A percentile compares a stretch with the other conserved stretches of the same genome.
Evolutionary conservation across 2,329 filamentous ascomycete genomes (phyloP).

Genomic region (Aspergillus sp.): DNA sequence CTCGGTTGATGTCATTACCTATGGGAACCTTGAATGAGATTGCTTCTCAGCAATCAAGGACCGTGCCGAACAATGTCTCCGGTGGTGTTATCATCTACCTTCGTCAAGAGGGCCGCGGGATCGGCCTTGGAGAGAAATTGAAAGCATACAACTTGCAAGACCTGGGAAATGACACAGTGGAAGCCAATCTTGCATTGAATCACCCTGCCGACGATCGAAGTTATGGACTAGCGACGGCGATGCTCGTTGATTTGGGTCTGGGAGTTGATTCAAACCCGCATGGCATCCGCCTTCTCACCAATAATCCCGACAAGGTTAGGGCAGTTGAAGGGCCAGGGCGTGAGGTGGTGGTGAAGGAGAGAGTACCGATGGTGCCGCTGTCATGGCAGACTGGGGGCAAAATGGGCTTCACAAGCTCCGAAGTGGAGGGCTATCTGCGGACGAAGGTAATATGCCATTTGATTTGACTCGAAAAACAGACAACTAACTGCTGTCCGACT

Average conservation of each 20-base stretch:
- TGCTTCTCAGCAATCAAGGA: slow-evolving; percentile 31
- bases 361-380: slow-evolving; percentile 93
- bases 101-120: slow-evolving; percentile 92
- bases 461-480: not conserved
- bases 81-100: slow-evolving; percentile 96
- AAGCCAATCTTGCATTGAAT: slow-evolving; percentile 86
- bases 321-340: slow-evolving; percentile 90
- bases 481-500: slow-evolving; percentile 15
- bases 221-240: slow-evolving; percentile 95
- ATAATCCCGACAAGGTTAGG: slow-evolving; percentile 95
- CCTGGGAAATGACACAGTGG: slow-evolving; percentile 94
- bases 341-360: slow-evolving; percentile 84
- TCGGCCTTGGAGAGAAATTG: slow-evolving; percentile 91
- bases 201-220: slow-evolving; percentile 94
- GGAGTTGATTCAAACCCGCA: slow-evolving; percentile 64
- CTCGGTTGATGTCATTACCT: slow-evolving; percentile 82
- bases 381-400: slow-evolving; percentile 82
- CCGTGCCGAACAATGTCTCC: slow-evolving; percentile 55
- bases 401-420: slow-evolving; percentile 80
- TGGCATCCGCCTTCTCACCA: slow-evolving; percentile 79
- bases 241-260: slow-evolving; percentile 82
- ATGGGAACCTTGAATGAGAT: slow-evolving; percentile 38
- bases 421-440: slow-evolving; percentile 91
- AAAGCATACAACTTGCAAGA: slow-evolving; percentile 99
- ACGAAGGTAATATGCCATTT: slow-evolving; percentile 73